Conservation (phyloP, 176 grass and related monocot genomes). For the sorghum (Sorghum bicolor) region DNA sequence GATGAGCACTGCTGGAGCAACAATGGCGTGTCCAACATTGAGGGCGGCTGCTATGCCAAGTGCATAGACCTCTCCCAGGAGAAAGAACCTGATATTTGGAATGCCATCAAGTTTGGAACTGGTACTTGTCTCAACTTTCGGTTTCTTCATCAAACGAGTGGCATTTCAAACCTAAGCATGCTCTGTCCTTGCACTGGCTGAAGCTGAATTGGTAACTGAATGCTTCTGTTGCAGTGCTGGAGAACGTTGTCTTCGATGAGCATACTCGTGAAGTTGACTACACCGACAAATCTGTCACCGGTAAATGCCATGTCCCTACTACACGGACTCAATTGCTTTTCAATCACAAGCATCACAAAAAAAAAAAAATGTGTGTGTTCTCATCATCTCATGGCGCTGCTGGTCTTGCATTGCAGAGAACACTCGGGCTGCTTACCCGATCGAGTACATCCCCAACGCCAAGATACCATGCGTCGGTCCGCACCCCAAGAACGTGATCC, state of each 20-base stretch:
- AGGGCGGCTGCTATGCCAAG: slow-evolving; percentile 97
- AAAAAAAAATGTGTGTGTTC: too few species aligned
- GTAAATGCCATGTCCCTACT: slow-evolving; percentile 25
- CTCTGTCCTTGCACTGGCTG: background rate
- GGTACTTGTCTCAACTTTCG: slow-evolving; percentile 31
- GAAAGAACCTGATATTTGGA: slow-evolving; percentile 99
- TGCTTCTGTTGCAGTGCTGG: slow-evolving; percentile 55
- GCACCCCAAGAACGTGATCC: slow-evolving; percentile 95
- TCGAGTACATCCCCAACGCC: slow-evolving; percentile 94
- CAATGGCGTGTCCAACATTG: slow-evolving; percentile 90
- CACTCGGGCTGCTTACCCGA: slow-evolving; percentile 91
- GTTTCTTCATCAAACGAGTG: background rate
- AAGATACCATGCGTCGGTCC: slow-evolving; percentile 91
- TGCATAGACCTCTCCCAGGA: slow-evolving; percentile 79
- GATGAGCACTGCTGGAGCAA: slow-evolving; percentile 99
- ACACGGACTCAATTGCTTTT: background rate
- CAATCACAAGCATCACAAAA: background rate
- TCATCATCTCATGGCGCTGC: too few species aligned
- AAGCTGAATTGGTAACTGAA: background rate
- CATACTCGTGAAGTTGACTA: slow-evolving; percentile 92
- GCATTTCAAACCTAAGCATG: background rate
- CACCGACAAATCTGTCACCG: slow-evolving; percentile 91
- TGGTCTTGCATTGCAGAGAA: slow-evolving; percentile 55
- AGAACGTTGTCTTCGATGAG: slow-evolving; percentile 97
- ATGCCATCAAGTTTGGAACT: slow-evolving; percentile 98